Conservation (phyloP, 305 asterid species). For the Solanum hybrid region DNA sequence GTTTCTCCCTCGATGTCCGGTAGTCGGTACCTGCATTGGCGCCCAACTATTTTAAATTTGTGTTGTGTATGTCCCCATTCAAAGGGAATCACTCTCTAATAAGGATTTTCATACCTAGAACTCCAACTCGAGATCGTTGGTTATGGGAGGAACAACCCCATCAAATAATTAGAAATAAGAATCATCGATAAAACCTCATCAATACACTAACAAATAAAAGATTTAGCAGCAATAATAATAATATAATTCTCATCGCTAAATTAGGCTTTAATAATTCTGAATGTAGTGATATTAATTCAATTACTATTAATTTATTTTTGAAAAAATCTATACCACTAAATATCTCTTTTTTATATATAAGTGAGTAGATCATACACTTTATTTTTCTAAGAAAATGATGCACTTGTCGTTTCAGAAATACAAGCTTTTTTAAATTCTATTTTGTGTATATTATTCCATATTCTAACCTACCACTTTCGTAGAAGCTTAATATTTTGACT, state of each 20-base stretch:
- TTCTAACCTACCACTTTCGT: neutral
- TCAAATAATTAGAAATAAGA: neutral
- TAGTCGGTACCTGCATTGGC: no score
- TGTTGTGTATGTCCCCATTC: neutral
- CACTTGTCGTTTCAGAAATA: neutral
- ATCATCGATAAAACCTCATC: no score
- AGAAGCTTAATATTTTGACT: neutral
- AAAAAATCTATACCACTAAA: no score
- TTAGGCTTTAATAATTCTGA: no score
- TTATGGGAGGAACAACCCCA: neutral
- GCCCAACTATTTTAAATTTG: neutral
- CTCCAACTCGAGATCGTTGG: accelerated
- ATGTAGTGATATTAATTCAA: no score
- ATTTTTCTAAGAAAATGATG: neutral
- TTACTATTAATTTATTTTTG: no score
- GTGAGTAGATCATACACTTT: neutral
- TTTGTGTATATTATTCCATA: neutral
- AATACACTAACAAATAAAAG: neutral
- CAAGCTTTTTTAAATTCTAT: neutral
- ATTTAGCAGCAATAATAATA: neutral
- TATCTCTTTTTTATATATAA: no score
- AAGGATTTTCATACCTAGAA: no score
- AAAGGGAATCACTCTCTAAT: neutral
- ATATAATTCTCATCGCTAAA: neutral
- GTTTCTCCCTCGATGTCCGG: accelerated